These are phyloP conservation scores for Pyrus hybrid DNA, from an alignment of 331 rosid genomes.

Conservation along the genomic window DNA sequence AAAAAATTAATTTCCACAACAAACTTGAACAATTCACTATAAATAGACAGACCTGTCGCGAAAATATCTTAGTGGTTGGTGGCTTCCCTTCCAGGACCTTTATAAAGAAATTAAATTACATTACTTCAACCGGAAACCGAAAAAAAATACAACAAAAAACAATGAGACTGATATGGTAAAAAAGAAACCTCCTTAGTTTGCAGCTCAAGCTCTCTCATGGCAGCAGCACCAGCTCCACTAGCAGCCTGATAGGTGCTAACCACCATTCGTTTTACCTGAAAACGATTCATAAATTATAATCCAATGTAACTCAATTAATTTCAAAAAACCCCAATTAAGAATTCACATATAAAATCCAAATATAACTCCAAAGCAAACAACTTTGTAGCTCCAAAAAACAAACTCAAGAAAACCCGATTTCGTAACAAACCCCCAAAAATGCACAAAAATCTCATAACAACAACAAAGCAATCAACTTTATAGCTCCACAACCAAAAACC, in stretches of 20 bases:
- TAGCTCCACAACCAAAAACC: background rate
- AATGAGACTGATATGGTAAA: background rate
- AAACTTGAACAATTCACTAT: background rate
- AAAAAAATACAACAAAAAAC: background rate
- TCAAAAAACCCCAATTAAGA: background rate
- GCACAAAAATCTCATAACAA: background rate
- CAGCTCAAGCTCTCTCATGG: slow-evolving; percentile 95
- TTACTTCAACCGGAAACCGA: background rate
- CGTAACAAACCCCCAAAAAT: background rate
- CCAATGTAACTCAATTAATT: background rate
- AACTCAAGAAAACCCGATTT: background rate
- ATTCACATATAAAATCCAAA: background rate
- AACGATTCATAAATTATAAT: background rate
- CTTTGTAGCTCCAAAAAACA: background rate
- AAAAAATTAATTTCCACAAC: background rate
- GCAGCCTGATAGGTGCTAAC: slow-evolving; percentile 99
- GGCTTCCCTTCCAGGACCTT: slow-evolving; percentile 81
- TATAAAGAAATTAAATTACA: background rate
- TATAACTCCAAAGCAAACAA: background rate
- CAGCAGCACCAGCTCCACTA: slow-evolving; percentile 99
- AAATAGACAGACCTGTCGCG: slow-evolving; percentile 58
- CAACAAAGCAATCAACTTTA: background rate
- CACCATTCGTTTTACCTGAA: slow-evolving; percentile 88
- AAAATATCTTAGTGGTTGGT: slow-evolving; percentile 78
- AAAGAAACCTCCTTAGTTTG: slow-evolving; percentile 87